phyloP scores from a whole-genome alignment of 2,329 filamentous ascomycete species.

The Colletotrichum australisinense region DNA sequence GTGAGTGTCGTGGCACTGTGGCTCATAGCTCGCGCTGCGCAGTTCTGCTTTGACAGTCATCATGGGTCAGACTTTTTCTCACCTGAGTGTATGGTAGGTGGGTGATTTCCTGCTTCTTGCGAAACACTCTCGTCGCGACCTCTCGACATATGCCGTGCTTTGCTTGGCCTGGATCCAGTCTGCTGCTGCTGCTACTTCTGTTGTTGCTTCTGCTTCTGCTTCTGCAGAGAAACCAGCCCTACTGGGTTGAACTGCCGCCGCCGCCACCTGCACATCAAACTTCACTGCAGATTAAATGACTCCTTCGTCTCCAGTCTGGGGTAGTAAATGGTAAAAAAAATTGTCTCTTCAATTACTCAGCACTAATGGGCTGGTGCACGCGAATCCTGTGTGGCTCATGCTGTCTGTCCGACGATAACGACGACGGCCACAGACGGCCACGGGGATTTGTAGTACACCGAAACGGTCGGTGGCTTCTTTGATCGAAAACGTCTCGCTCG shows the following conservation, averaged over 20 bases:
- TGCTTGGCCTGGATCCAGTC: not conserved
- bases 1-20: not conserved
- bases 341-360: conserved; percentile 27
- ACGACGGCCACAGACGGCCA: not conserved
- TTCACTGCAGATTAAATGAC: not conserved
- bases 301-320: not conserved
- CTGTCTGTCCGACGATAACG: conserved; percentile 6
- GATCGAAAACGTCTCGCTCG: conserved; percentile 4
- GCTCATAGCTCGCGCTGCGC: not conserved
- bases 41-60: conserved; percentile 32
- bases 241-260: not conserved
- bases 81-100: not conserved
- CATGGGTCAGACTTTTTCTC: conserved; percentile 25
- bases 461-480: conserved; percentile 2
- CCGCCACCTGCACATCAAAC: not conserved
- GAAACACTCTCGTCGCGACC: conserved; percentile 21
- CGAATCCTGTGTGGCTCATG: conserved; percentile 25
- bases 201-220: not conserved
- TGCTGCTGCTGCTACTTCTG: not conserved
- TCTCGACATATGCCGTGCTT: conserved; percentile 8
- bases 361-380: conserved; percentile 21
- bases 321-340: not conserved
- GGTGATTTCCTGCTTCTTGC: not conserved
- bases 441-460: conserved; percentile 28
- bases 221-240: conserved; percentile 4